phyloP scores from a whole-genome alignment of 2,329 filamentous ascomycete species.

The Claviceps monticola region DNA sequence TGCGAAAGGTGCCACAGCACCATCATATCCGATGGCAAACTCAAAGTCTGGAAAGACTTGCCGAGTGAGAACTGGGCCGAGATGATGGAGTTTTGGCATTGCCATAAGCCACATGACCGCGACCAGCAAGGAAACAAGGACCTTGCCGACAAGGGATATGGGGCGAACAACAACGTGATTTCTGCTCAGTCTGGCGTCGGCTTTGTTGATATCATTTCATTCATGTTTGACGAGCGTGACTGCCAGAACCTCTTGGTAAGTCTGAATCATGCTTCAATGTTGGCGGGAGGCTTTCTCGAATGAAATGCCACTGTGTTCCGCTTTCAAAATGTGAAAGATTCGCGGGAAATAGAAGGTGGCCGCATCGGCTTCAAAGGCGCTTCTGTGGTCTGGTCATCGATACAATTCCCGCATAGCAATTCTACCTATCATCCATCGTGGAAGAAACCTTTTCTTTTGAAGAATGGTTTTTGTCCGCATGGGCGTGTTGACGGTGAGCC shows the following conservation, averaged over 20 bases:
- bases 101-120: conserved; percentile 72
- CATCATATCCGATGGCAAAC: conserved; percentile 24
- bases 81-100: conserved; percentile 99
- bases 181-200: conserved; percentile 51
- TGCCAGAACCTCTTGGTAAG: conserved; percentile 34
- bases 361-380: conserved; percentile 29
- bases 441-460: conserved; percentile 24
- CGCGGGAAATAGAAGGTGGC: conserved; percentile 48
- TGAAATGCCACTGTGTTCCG: background rate
- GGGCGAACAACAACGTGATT: conserved; percentile 64
- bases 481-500: conserved; percentile 16
- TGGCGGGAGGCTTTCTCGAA: background rate
- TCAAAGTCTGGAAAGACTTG: conserved; percentile 70
- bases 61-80: conserved; percentile 97
- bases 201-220: conserved; percentile 67
- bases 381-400: conserved; percentile 48
- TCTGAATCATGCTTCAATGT: conserved; percentile 3
- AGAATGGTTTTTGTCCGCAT: conserved; percentile 27
- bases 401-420: conserved; percentile 54
- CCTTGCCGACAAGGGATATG: conserved; percentile 59
- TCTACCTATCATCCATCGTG: conserved; percentile 11
- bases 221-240: conserved; percentile 57
- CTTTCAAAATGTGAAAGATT: background rate
- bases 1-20: conserved; percentile 26
- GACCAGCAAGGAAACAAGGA: conserved; percentile 29